Percentiles rank a stretch among this genome's conserved stretches.
These are phyloP conservation scores for Leishmania martiniquensis DNA, from an alignment of 208 protist species.

Conservation along the genomic window DNA sequence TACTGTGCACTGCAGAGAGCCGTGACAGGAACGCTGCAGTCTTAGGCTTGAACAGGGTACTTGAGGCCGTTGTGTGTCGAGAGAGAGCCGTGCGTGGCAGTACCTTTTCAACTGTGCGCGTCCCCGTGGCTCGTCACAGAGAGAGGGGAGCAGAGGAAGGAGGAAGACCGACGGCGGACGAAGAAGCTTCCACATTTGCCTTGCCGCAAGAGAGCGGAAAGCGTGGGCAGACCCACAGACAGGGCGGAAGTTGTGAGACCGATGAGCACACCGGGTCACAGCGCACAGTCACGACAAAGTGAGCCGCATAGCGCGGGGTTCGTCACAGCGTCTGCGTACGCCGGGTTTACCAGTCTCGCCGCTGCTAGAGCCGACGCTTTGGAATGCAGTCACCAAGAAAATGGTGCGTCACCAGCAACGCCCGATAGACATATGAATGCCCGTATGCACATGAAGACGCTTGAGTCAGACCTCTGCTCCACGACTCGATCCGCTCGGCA, in stretches of 20 bases:
- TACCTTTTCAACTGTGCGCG: not conserved
- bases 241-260: not conserved
- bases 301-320: not conserved
- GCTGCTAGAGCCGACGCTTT: not conserved
- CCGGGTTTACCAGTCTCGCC: not conserved
- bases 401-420: not conserved
- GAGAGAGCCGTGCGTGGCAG: not conserved
- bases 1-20: not conserved
- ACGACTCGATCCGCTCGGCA: not conserved
- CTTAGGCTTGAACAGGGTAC: not conserved
- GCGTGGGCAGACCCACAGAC: not conserved
- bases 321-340: not conserved
- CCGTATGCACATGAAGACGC: not conserved
- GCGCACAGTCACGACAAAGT: not conserved
- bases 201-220: not conserved
- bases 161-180: not conserved
- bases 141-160: not conserved
- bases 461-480: not conserved
- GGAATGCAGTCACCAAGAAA: not conserved
- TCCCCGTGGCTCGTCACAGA: not conserved
- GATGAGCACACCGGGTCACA: not conserved
- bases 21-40: not conserved
- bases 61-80: not conserved
- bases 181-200: not conserved
- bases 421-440: not conserved